Evolutionary conservation across 257 asterid species (phyloP).

Genomic region (Rauvolfia tetraphylla): DNA sequence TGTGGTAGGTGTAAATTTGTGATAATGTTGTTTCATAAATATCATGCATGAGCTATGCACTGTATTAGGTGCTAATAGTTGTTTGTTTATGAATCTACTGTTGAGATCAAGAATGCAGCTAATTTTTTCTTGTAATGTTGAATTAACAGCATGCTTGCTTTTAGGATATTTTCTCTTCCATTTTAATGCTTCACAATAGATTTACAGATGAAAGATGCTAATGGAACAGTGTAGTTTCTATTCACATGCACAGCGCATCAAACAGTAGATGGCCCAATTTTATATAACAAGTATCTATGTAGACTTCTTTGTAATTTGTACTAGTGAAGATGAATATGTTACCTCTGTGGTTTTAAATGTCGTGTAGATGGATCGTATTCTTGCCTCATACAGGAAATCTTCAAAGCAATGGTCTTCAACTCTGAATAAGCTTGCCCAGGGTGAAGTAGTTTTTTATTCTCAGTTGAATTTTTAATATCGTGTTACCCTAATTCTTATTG

Average conservation of each 20-base stretch:
- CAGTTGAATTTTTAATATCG: background rate
- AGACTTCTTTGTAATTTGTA: background rate
- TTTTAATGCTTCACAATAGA: background rate
- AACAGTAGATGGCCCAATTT: background rate
- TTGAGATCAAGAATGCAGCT: background rate
- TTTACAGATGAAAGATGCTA: background rate
- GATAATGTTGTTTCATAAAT: background rate
- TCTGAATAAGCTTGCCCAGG: slow-evolving; percentile 92
- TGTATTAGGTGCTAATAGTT: background rate
- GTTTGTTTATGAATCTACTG: background rate
- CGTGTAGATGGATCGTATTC: slow-evolving; percentile 75
- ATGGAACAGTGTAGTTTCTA: background rate
- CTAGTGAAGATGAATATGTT: background rate
- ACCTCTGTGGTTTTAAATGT: slow-evolving; percentile 3
- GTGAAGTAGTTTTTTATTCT: slow-evolving; percentile 23
- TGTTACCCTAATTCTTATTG: slow-evolving; percentile 10
- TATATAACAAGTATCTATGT: background rate
- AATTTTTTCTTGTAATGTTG: background rate
- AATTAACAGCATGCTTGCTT: background rate
- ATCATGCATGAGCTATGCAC: background rate
- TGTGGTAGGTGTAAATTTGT: slow-evolving; percentile 54
- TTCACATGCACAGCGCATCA: too few relatives aligned
- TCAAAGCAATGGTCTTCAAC: slow-evolving; percentile 95
- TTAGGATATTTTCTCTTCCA: background rate
- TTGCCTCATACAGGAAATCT: slow-evolving; percentile 83